Conservation (phyloP, 75 land plant genomes). For the Picea sitchensis region DNA sequence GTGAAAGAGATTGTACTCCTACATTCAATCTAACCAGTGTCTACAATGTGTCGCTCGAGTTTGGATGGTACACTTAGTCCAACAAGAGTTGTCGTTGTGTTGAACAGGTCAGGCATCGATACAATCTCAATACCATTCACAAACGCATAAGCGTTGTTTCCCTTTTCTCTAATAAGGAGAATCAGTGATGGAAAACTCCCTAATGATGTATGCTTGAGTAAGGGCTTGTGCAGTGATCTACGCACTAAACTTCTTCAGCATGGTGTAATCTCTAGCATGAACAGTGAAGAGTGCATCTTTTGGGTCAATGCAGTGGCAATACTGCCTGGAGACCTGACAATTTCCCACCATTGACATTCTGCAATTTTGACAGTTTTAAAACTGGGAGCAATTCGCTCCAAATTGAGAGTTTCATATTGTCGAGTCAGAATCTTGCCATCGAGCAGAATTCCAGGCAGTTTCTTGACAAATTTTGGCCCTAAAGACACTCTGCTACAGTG, state of each 20-base stretch:
- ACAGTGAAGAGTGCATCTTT: no score
- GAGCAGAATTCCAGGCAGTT: neutral
- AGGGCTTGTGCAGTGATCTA: constrained; percentile 30
- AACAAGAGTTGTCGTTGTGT: constrained; percentile 15
- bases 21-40: constrained; percentile 51
- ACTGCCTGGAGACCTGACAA: no score
- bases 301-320: constrained; percentile 4
- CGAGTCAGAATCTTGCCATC: neutral
- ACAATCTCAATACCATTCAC: constrained; percentile 76
- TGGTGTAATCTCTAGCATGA: neutral
- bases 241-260: constrained; percentile 56
- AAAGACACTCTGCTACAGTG: no score
- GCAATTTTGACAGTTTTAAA: constrained; percentile 4
- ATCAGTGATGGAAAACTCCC: constrained; percentile 64
- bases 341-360: neutral
- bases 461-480: neutral
- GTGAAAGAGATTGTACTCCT: constrained; percentile 56
- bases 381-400: neutral
- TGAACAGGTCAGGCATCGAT: constrained; percentile 48
- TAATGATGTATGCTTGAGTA: constrained; percentile 38
- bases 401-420: neutral
- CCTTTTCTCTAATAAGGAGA: constrained; percentile 35
- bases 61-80: constrained; percentile 21
- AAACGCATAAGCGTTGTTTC: constrained; percentile 36
- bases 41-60: neutral